Conservation (phyloP, 2,329 filamentous ascomycete genomes). For the Colletotrichum tofieldiae region DNA sequence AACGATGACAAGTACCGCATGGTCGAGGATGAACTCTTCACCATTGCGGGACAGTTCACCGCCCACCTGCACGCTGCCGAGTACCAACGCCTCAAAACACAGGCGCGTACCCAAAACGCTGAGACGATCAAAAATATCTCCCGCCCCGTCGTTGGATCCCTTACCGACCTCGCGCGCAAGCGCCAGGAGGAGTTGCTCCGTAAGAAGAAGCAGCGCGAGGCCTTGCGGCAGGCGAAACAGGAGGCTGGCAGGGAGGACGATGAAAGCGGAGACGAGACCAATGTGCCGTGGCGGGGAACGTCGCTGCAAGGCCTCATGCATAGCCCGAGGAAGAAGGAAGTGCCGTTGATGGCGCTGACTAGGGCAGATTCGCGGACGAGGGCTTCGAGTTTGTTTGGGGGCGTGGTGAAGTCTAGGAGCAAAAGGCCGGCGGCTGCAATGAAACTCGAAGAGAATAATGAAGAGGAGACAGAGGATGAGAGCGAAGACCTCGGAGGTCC, state of each 20-base stretch:
- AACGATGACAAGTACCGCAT: slow-evolving; percentile 84
- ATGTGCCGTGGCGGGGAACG: slow-evolving; percentile 50
- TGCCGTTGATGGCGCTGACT: slow-evolving; percentile 47
- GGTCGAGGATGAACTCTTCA: slow-evolving; percentile 86
- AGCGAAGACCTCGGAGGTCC: slow-evolving; percentile 32
- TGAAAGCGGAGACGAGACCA: slow-evolving; percentile 50
- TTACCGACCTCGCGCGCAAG: slow-evolving; percentile 54
- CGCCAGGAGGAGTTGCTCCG: slow-evolving; percentile 55
- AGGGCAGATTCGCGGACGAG: slow-evolving; percentile 46
- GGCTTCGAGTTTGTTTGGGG: slow-evolving; percentile 49
- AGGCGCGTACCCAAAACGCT: slow-evolving; percentile 69
- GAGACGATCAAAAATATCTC: slow-evolving; percentile 66
- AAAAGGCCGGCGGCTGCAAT: slow-evolving; percentile 38
- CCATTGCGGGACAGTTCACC: slow-evolving; percentile 79
- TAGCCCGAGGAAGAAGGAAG: slow-evolving; percentile 53
- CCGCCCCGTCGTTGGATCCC: slow-evolving; percentile 63
- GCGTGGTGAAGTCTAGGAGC: slow-evolving; percentile 7
- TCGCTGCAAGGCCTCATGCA: slow-evolving; percentile 62
- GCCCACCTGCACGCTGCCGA: slow-evolving; percentile 84
- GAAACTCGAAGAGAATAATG: slow-evolving; percentile 8
- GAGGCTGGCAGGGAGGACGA: slow-evolving; percentile 45
- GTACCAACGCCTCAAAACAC: slow-evolving; percentile 77
- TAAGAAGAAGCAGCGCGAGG: slow-evolving; percentile 55
- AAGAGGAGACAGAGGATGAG: slow-evolving; percentile 28
- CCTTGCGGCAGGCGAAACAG: slow-evolving; percentile 45